Evolutionary conservation across 768 basidiomycete genomes (phyloP), one percentile per base, ranked within the genome.

Genomic region (Rhodotorula babjevae): DNA sequence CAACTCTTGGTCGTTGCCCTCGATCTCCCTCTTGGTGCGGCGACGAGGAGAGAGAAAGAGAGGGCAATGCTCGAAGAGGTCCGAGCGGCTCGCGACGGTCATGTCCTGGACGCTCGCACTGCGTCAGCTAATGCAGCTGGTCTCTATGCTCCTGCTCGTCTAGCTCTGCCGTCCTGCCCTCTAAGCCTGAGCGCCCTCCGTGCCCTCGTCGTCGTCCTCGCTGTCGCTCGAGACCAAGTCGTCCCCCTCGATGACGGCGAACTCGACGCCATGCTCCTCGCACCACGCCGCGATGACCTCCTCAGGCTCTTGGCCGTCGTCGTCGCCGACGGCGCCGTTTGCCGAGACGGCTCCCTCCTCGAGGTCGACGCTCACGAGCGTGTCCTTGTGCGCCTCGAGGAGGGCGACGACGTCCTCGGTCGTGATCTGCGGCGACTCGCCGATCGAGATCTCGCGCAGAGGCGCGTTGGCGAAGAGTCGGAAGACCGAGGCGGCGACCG

Each of bases 321-420:
- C 47, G 47, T 49, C 47, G 3, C 2, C 47, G 19, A 11, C 47
- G 3, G 15, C 55, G 15, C 8, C 64, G n/a, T 53, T 55, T 18
- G 55, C 55, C 18, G 36, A 2, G 10, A 65, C 11, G 19, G 40
- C 64, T 19, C 29, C 55, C 8, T 31, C 42, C 55, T 65, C 64
- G 12, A 57, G 3, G 29, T 44, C 55, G 47, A 65, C 42, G 2
- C 19, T 19, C 5, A 9, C 9, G 29, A 65, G 53, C 53, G 64
- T 65, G n/a, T 29, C 64, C 44, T 56, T 33, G 64, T 65, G 64
- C 55, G 53, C 55, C 55, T 65, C 64, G 23, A 65, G 64, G 44
- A 65, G 57, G 27, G 2, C 44, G 44, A 65, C 6, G 44, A 65
- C 44, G 27, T 65, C 64, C 23, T 42, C 27, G n/a, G 15, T 42